Conservation (phyloP, 192 early-diverging fungal genomes). For the Coemansia sp. region DNA sequence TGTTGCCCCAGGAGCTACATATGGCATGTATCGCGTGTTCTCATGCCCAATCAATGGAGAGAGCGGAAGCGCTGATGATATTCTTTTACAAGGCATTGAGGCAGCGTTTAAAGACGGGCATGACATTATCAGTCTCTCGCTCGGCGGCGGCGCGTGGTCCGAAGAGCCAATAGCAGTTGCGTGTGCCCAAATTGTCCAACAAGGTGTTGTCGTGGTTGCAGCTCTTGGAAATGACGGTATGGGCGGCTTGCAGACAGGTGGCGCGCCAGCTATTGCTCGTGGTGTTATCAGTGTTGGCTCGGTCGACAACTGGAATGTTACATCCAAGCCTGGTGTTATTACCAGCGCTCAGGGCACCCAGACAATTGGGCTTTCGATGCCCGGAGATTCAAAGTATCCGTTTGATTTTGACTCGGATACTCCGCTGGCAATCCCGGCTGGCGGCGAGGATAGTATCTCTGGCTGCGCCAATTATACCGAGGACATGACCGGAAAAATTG, state of each 20-base stretch:
- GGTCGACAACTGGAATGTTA: slow-evolving; percentile 54
- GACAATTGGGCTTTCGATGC: neutral
- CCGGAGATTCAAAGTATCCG: neutral
- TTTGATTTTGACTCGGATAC: slow-evolving; percentile 8
- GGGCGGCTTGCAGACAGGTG: slow-evolving; percentile 58
- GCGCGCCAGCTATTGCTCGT: slow-evolving; percentile 53
- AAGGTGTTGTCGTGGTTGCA: slow-evolving; percentile 63
- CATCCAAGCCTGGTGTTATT: slow-evolving; percentile 21
- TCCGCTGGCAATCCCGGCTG: slow-evolving; percentile 11
- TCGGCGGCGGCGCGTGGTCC: slow-evolving; percentile 63
- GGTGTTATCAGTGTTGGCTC: slow-evolving; percentile 64
- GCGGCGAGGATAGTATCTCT: neutral
- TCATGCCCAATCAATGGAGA: slow-evolving; percentile 52
- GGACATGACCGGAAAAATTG: slow-evolving; percentile 4
- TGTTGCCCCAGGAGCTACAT: slow-evolving; percentile 63
- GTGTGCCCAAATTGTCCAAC: slow-evolving; percentile 30
- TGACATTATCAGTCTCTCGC: slow-evolving; percentile 67
- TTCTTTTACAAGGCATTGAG: slow-evolving; percentile 64
- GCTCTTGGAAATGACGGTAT: slow-evolving; percentile 77
- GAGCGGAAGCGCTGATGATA: slow-evolving; percentile 38
- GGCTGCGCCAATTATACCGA: neutral
- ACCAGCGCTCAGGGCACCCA: slow-evolving; percentile 10
- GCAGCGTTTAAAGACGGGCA: slow-evolving; percentile 41
- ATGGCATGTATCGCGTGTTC: slow-evolving; percentile 68
- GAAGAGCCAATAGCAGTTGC: slow-evolving; percentile 54